Evolutionary conservation across 495 filamentous ascomycete species (phyloP), one percentile per base, ranked within the genome.

Genomic region (Chaetomium cochliodes): DNA sequence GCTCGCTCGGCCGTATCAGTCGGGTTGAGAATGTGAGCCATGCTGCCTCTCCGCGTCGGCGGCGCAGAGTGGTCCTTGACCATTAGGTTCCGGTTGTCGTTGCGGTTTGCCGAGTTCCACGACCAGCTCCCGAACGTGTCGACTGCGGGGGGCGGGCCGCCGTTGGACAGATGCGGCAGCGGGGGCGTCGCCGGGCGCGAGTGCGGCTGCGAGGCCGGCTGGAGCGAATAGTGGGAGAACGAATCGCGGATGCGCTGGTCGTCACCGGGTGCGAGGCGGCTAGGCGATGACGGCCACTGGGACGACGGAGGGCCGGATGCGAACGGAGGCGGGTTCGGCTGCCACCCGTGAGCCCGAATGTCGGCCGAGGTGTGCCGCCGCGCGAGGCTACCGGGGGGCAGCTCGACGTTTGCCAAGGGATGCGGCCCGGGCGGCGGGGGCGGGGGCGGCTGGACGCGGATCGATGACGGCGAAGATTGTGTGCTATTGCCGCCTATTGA

Each of bases 341-440:
- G 87, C 94, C 94, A 97, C 58, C 91, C 91, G 68, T 90, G 89
- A 47, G 90, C 86, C 33, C 94, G 90, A 67, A 98, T 98, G 69
- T 98, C 94, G 60, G 94, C 94, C 54, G 93, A 94, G 2, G 94
- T 98, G 76, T 98, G 94, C 50, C 94, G 87, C 23, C 94, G 88
- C 37, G 88, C 84, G 41, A 97, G 80, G 69, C 87, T 90, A 58
- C 86, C 85, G 13, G 90, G 89, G 26, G 91, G 90, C 28, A 92
- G 88, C 33, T 90, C 84, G 22, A 89, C 87, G 58, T 84, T 82
- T 1, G 92, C 85, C 50, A 96, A 81, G 54, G 92, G 91, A 73
- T 96, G 92, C 28, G 88, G 88, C 25, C 81, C 81, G 22, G 87
- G 84, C 63, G 87, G 88, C 18, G 87, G 84, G 3, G 88, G 85